Conservation (phyloP, 805 yeast genomes). For the Grigorovia transvaalensis region DNA sequence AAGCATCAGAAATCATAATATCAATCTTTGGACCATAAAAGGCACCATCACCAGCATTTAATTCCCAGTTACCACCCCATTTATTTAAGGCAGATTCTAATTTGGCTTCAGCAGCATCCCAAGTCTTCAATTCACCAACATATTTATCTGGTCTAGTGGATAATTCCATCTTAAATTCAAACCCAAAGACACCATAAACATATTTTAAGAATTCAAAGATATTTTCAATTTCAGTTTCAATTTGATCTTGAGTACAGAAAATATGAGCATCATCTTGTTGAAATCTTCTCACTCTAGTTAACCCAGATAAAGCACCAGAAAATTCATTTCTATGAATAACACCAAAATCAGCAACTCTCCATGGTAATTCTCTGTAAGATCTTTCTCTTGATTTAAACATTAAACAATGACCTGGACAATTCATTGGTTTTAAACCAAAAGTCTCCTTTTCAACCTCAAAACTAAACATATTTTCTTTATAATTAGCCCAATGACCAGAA, state of each 20-base stretch:
- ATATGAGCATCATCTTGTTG: conserved; percentile 99
- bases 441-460: conserved; percentile 95
- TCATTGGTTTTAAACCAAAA: conserved; percentile 91
- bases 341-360: conserved; percentile 98
- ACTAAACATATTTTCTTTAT: conserved; percentile 94
- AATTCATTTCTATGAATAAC: conserved; percentile 95
- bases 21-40: conserved; percentile 95
- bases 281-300: conserved; percentile 96
- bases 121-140: conserved; percentile 87
- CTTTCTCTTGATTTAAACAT: conserved; percentile 88
- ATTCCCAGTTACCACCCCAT: conserved; percentile 87
- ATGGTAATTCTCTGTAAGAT: conserved; percentile 92
- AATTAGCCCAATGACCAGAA: conserved; percentile 98
- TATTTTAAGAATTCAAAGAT: conserved; percentile 78
- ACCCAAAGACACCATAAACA: conserved; percentile 86
- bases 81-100: conserved; percentile 72
- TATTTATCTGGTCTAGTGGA: conserved; percentile 96
- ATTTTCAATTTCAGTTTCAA: conserved; percentile 71
- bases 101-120: conserved; percentile 85
- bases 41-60: conserved; percentile 97
- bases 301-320: conserved; percentile 87
- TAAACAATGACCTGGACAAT: conserved; percentile 87
- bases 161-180: conserved; percentile 91
- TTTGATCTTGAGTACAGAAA: conserved; percentile 89
- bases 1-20: conserved; percentile 88